A percentile compares a stretch with the other conserved stretches of the same genome.
Conservation (phyloP, 2,329 filamentous ascomycete genomes). For the Neophaeococcomyces mojaviensis region DNA sequence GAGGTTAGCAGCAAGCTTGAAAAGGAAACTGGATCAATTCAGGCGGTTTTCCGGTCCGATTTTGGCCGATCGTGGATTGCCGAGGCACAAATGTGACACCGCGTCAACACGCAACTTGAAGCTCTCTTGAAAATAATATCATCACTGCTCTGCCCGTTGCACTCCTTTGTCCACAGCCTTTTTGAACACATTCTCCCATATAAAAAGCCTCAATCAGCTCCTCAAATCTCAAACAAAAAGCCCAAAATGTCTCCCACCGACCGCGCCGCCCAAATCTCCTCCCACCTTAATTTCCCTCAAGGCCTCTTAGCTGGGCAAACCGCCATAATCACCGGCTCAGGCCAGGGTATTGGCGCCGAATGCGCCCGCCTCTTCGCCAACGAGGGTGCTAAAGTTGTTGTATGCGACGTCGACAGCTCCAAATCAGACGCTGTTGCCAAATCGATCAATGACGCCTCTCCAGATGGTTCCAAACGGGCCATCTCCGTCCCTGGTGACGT, state of each 20-base stretch:
- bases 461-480: slow-evolving; percentile 47
- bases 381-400: slow-evolving; percentile 75
- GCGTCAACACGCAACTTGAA: no score
- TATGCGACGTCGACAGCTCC: slow-evolving; percentile 74
- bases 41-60: no score
- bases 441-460: slow-evolving; percentile 55
- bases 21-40: no score
- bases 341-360: slow-evolving; percentile 84
- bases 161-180: no score
- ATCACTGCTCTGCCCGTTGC: no score
- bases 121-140: no score
- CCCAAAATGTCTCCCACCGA: slow-evolving; percentile 40
- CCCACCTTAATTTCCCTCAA: slow-evolving; percentile 73
- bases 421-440: slow-evolving; percentile 64
- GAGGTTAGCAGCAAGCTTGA: no score
- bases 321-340: slow-evolving; percentile 80
- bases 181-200: no score
- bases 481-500: slow-evolving; percentile 71
- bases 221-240: background rate
- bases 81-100: no score
- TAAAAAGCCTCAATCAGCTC: no score
- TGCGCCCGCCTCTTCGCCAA: slow-evolving; percentile 74
- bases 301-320: slow-evolving; percentile 72
- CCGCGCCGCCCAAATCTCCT: slow-evolving; percentile 63
- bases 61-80: no score